These are phyloP conservation scores for Saprolegnia parasitica DNA, from an alignment of 352 stramenopile species.

Conservation along the genomic window DNA sequence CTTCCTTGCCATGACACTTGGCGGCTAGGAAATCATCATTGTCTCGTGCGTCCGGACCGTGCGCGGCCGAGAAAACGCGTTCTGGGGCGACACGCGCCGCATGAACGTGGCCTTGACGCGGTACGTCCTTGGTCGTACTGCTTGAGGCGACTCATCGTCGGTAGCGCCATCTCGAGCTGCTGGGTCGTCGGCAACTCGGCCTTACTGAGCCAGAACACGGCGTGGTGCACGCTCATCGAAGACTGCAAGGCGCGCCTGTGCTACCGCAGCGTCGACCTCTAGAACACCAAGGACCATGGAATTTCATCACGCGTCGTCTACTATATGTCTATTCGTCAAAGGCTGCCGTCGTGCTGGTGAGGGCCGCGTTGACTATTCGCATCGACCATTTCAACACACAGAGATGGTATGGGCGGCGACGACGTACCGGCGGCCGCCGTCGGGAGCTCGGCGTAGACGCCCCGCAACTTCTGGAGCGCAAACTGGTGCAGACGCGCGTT, in stretches of 20 bases:
- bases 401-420: not conserved
- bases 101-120: constrained; percentile 25
- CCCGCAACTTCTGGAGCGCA: constrained; percentile 4
- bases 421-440: not conserved
- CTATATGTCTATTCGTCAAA: not conserved
- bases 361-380: not conserved
- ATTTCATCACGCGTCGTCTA: not conserved
- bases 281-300: not conserved
- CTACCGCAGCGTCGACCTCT: constrained; percentile 33
- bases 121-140: not conserved
- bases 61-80: constrained; percentile 12
- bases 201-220: constrained; percentile 58
- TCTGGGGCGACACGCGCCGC: constrained; percentile 21
- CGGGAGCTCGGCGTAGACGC: not conserved
- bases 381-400: too few species aligned
- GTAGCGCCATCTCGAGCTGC: constrained; percentile 21
- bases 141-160: not conserved
- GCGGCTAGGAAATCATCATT: constrained; percentile 23
- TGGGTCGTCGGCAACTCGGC: constrained; percentile 71
- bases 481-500: constrained; percentile 48
- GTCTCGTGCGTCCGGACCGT: constrained; percentile 21
- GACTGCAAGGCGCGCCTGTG: constrained; percentile 48
- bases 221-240: constrained; percentile 63
- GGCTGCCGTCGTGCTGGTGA: not conserved
- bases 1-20: constrained; percentile 29